Evolutionary conservation across 306 rosid species (phyloP), one percentile per base, ranked within the genome.

Genomic region (Oxytropis ochrocephala): DNA sequence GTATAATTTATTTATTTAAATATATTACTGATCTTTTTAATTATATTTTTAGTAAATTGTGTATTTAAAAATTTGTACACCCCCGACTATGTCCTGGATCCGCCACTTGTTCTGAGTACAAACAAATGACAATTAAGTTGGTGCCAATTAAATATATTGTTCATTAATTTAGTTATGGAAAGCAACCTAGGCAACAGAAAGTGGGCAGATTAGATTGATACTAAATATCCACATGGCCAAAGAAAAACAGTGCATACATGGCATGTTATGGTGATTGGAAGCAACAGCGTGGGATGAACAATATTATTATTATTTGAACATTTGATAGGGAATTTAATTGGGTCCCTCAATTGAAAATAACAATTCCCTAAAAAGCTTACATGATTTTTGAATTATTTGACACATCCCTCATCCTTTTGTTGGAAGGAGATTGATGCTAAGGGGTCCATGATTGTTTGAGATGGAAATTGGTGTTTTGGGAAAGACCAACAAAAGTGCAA

Each of bases 401-500:
- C 36, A 68, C 76, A 68, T 38, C 63, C 79, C 74, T 81, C 81
- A 70, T 70, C 68, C 85, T 70, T 76, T 69, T 35, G 71, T 48
- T 67, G 75, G 66, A 43, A 69, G 19, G 5, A 56, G 73, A 78
- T 13, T 80, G 77, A 82, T 75, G 87, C 56, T 52, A 42, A 59
- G 57, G 97, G 93, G 4, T 91, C 97, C 91, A 70, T 77, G 77
- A 79, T 77, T 11, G 79, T 77, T 52, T 64, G 32, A 59, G 74
- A 67, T 70, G 80, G 75, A 82, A 77, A 69, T 63, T 50, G 3
- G 2, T 89, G 97, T 81, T 54, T 51, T 53, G 79, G 24, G 63
- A 92, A 92, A 85, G 97, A 76, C 79, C 72, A 78, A 10, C 97
- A 89, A 79, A 92, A 89, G 96, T 82, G 87, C 79, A 54, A 47